A percentile compares a stretch with the other conserved stretches of the same genome.
phyloP scores from a whole-genome alignment of 177 flowering plant genomes.

The Vitis hybrid region DNA sequence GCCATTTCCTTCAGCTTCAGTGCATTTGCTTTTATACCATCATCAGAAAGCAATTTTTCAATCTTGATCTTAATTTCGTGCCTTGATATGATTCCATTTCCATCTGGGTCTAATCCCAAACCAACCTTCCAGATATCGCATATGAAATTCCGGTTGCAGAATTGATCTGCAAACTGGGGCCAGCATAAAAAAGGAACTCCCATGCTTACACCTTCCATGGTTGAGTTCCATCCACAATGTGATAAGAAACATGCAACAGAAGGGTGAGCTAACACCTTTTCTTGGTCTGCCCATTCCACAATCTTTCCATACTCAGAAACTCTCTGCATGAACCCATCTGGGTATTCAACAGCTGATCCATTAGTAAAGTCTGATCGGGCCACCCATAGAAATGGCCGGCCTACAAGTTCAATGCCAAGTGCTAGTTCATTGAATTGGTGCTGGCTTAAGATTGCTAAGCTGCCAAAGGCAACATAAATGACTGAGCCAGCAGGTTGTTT shows the following conservation, averaged over 20 bases:
- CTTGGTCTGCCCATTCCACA: too few relatives aligned
- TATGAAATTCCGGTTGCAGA: background rate
- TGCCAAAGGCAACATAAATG: constrained; percentile 38
- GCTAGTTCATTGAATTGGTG: constrained; percentile 35
- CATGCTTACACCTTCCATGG: constrained; percentile 21
- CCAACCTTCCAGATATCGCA: constrained; percentile 22
- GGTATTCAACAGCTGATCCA: too few relatives aligned
- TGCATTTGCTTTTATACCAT: constrained; percentile 13
- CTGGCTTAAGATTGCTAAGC: constrained; percentile 19
- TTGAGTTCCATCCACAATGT: constrained; percentile 35
- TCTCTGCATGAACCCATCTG: too few relatives aligned
- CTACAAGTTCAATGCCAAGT: constrained; percentile 23
- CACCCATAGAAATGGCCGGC: constrained; percentile 31
- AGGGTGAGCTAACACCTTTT: background rate
- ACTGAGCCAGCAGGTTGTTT: constrained; percentile 27
- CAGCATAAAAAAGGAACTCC: constrained; percentile 27
- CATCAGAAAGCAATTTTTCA: constrained; percentile 16
- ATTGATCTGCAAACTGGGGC: too few relatives aligned
- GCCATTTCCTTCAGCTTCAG: constrained; percentile 18
- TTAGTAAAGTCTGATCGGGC: constrained; percentile 15
- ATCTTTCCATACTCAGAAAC: too few relatives aligned
- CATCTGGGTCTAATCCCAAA: constrained; percentile 1
- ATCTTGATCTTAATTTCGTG: constrained; percentile 18
- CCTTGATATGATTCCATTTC: constrained; percentile 18
- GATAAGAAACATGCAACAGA: constrained; percentile 24